Evolutionary conservation across 192 early-diverging fungal genomes (phyloP), one percentile per base, ranked within the genome.

Genomic region (Gamsiella multidivaricata): DNA sequence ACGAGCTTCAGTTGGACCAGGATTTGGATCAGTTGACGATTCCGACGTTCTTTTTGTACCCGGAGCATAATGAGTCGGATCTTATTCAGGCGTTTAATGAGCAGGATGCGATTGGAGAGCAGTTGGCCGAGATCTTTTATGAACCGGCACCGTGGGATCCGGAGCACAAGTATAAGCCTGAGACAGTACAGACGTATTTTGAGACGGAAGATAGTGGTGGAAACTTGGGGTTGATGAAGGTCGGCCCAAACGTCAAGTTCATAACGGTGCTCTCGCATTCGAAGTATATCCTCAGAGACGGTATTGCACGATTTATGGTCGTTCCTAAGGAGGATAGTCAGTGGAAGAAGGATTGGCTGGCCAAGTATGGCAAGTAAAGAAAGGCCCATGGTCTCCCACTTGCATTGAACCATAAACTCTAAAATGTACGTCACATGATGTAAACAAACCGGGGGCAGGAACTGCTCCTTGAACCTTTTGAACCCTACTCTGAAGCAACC

Each of bases 31-130:
- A 83, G 22, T 69, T 99, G 15, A 82, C 87, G 9, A 91, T 91
- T 85, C 98, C 98, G 0, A 94, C 95, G 5, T 83, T 94, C 32
- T 95, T 99, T 59, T 79, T 98, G 72, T 99, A 99, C 74, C 98
- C 98, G 25, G 96, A 99, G 81, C 82, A 91, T 67, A 91, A 91
- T 61, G 88, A 98, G 65, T 93, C 92, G 3, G 98, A 99, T 79
- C 85, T 93, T 53, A 93, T 99, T 54, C 83, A 90, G 59, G 81
- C 81, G 33, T 96, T 97, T 67, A 84, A 95, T 82, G 98, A 98
- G 82, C 71, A 87, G 14, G 82, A 86, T 58, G 89, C 94, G 22
- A 92, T 99, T 64, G 64, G 79, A 46, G 94, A 95, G 58, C 96
- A 98, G 70, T 75, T 99, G 9, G 85, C 87, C 26, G 81, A 88